These are phyloP conservation scores for Escallonia herrerae DNA, from an alignment of 129 eudicot genomes.

Conservation along the genomic window DNA sequence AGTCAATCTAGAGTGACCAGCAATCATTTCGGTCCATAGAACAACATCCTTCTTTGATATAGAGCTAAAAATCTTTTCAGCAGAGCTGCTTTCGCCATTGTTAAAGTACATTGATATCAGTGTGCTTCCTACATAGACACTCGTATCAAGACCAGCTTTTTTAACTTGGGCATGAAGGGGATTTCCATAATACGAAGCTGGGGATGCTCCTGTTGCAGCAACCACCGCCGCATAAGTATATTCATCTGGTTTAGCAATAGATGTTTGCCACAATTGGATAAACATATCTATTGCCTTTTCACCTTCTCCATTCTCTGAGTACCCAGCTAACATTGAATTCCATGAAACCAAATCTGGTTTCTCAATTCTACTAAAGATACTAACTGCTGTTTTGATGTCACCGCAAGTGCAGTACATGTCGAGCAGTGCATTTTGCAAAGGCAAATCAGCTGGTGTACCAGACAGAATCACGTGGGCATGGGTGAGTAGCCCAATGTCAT, in stretches of 20 bases:
- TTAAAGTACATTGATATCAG: conserved; percentile 75
- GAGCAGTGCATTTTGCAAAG: conserved; percentile 51
- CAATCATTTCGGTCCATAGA: conserved; percentile 85
- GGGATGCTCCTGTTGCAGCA: conserved; percentile 40
- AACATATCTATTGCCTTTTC: conserved; percentile 44
- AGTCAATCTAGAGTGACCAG: conserved; percentile 55
- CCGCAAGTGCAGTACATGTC: conserved; percentile 71
- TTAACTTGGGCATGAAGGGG: conserved; percentile 68
- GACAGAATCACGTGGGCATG: conserved; percentile 48
- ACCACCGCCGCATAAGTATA: conserved; percentile 68
- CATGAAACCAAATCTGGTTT: conserved; percentile 79
- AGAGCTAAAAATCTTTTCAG: conserved; percentile 41
- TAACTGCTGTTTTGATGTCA: conserved; percentile 31
- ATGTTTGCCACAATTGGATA: conserved; percentile 20
- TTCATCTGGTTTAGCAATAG: conserved; percentile 48
- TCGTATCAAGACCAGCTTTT: conserved; percentile 37
- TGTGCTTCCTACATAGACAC: conserved; percentile 57
- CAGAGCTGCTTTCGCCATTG: conserved; percentile 42
- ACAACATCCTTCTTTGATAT: conserved; percentile 47
- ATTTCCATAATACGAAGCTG: conserved; percentile 45
- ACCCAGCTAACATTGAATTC: conserved; percentile 71
- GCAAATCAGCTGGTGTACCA: conserved; percentile 49
- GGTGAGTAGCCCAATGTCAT: conserved; percentile 37
- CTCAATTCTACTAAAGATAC: conserved; percentile 41
- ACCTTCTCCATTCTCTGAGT: conserved; percentile 31